These are phyloP conservation scores for Rubroshorea leprosula DNA, from an alignment of 345 rosid genomes.

Conservation along the genomic window DNA sequence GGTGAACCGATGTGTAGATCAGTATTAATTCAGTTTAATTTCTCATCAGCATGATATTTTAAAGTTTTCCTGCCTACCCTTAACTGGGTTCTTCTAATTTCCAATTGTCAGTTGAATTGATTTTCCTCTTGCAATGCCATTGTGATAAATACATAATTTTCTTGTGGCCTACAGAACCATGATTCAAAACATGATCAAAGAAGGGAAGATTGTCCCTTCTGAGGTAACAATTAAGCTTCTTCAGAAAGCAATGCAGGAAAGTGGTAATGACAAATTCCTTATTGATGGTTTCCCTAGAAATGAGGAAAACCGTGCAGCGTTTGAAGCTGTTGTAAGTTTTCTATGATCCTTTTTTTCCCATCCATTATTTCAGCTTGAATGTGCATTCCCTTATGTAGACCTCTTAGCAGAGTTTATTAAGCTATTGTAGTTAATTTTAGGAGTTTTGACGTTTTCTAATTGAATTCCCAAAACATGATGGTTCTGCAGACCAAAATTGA, in stretches of 20 bases:
- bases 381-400: background rate
- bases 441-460: background rate
- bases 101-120: background rate
- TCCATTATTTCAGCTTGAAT: background rate
- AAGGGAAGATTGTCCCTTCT: slow-evolving; percentile 83
- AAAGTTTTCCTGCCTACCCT: background rate
- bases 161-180: slow-evolving; percentile 38
- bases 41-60: background rate
- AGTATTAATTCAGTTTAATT: no score
- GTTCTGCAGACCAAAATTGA: slow-evolving; percentile 50
- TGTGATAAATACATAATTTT: background rate
- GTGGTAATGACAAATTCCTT: slow-evolving; percentile 54
- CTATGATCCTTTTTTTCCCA: background rate
- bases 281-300: slow-evolving; percentile 88
- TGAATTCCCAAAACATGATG: slow-evolving; percentile 4
- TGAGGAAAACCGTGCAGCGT: slow-evolving; percentile 69
- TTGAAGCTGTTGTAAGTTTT: slow-evolving; percentile 58
- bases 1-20: no score
- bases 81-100: background rate
- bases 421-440: background rate
- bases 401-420: background rate
- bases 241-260: slow-evolving; percentile 55
- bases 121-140: slow-evolving; percentile 5
- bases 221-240: slow-evolving; percentile 80
- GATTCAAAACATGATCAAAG: slow-evolving; percentile 59